A percentile compares a stretch with the other conserved stretches of the same genome.
Evolutionary conservation across 2,329 filamentous ascomycete genomes (phyloP).

Genomic region (Diaporthe nobilis): DNA sequence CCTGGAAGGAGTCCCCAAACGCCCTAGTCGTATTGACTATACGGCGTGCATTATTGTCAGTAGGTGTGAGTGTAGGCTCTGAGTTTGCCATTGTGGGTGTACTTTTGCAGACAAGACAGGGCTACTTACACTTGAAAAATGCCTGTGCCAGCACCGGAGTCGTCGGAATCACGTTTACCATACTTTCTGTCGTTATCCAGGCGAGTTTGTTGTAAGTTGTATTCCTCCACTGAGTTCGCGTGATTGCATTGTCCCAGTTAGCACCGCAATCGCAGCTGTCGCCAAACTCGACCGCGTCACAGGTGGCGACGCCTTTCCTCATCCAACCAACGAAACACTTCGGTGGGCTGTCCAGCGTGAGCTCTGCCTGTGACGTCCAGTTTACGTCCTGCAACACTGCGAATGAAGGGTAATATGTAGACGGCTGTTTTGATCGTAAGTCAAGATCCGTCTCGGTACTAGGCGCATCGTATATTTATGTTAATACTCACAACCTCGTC

Average conservation of each 20-base stretch:
- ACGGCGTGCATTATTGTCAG: not conserved
- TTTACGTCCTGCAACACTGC: not conserved
- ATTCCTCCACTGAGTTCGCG: not conserved
- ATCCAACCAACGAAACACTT: slow-evolving; percentile 8
- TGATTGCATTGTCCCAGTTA: not conserved
- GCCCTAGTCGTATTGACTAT: not conserved
- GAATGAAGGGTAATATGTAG: slow-evolving; percentile 3
- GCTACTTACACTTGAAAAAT: not conserved
- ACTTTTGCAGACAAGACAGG: not conserved
- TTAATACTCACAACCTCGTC: slow-evolving; percentile 1
- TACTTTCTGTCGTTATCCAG: not conserved
- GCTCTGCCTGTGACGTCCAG: not conserved
- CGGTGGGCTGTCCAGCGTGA: not conserved
- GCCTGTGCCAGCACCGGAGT: not conserved
- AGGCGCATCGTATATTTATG: not conserved
- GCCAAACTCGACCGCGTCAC: not conserved
- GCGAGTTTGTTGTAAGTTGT: not conserved
- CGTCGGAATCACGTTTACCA: not conserved
- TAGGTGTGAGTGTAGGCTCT: not conserved
- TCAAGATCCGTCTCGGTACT: not conserved
- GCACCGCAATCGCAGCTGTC: not conserved
- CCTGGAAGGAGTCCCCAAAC: not conserved
- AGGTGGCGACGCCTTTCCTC: not conserved
- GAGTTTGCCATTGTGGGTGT: not conserved
- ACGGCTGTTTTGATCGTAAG: not conserved